Evolutionary conservation across 2,329 filamentous ascomycete species (phyloP), one percentile per base, ranked within the genome.

Genomic region (Nothomitra cinnamomea): DNA sequence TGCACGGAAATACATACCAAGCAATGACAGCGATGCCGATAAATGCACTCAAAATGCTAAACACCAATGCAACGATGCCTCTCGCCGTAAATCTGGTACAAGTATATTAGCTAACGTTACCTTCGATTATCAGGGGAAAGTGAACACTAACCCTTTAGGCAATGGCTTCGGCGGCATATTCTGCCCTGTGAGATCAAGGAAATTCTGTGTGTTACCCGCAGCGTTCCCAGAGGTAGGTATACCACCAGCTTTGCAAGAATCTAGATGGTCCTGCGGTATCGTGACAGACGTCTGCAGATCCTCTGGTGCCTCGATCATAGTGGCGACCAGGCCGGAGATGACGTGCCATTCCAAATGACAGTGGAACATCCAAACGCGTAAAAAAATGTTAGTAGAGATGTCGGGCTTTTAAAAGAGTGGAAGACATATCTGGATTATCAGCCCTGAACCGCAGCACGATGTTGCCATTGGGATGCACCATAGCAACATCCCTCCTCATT

Each of bases 21-120:
- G 72, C 74, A 54, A 92, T 79, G 12, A 79, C 76, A 0, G 67
- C 72, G 60, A 88, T 72, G 7, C 86, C 86, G 5, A 86, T 59
- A 50, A 88, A 70, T 1, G 84, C 87, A 15, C 75, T 75, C 2
- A 88, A 57, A 57, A 76, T 77, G 61, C 82, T 86, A 62, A 90
- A 86, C 1, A 82, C 80, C 59, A 92, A 67, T 10, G 86, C 86
- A 1, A 87, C 76, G 43, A 85, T 83, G 6, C 86, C 87, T 36
- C 75, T 73, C 0, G 79, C 65, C 0, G 82, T 86, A 64, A 89
- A 88, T 0, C 73, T 74, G 42, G 13, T n/a, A 48, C 6, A 55
- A 17, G 6, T 21, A 8, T 17, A 43, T 45, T 55, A 19, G 10
- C n/a, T 10, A 7, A 24, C 36, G 42, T 4, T 22, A 2, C 2